phyloP scores from a whole-genome alignment of 306 rosid genomes.

The Cercis canadensis region DNA sequence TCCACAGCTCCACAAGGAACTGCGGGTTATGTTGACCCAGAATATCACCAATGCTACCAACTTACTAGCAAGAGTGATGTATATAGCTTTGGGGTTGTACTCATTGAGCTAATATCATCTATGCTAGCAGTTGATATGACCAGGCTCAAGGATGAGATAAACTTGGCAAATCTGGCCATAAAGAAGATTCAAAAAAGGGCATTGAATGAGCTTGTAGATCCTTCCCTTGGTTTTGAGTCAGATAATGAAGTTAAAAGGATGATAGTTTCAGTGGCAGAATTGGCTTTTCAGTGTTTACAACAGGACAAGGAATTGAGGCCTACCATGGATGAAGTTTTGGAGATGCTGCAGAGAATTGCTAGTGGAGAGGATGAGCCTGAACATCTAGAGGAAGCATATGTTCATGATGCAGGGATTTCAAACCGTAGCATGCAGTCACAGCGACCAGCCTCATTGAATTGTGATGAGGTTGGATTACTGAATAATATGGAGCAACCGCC shows the following conservation, averaged over 20 bases:
- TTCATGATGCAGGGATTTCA: neutral
- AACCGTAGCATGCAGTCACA: neutral
- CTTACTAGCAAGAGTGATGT: constrained; percentile 79
- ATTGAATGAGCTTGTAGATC: constrained; percentile 62
- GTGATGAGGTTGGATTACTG: constrained; percentile 44
- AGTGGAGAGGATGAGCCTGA: constrained; percentile 37
- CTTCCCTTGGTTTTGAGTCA: constrained; percentile 55
- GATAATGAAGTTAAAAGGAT: constrained; percentile 55
- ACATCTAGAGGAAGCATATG: constrained; percentile 24
- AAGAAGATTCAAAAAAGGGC: constrained; percentile 59
- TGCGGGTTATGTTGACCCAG: constrained; percentile 76
- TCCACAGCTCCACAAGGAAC: constrained; percentile 85
- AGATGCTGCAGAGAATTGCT: constrained; percentile 48
- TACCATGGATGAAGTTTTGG: constrained; percentile 73
- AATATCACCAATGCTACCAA: constrained; percentile 68
- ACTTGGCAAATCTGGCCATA: constrained; percentile 60
- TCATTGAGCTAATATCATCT: constrained; percentile 68
- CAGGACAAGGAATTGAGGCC: constrained; percentile 72
- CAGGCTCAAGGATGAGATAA: constrained; percentile 63
- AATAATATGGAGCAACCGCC: constrained; percentile 27
- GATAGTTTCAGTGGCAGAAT: constrained; percentile 65
- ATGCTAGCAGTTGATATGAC: constrained; percentile 62
- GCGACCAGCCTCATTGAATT: constrained; percentile 46
- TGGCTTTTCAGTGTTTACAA: constrained; percentile 81
- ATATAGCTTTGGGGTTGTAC: constrained; percentile 72